A percentile compares a stretch with the other conserved stretches of the same genome.
Conservation (phyloP, 78 protist species). For the Capsaspora owczarzaki region DNA sequence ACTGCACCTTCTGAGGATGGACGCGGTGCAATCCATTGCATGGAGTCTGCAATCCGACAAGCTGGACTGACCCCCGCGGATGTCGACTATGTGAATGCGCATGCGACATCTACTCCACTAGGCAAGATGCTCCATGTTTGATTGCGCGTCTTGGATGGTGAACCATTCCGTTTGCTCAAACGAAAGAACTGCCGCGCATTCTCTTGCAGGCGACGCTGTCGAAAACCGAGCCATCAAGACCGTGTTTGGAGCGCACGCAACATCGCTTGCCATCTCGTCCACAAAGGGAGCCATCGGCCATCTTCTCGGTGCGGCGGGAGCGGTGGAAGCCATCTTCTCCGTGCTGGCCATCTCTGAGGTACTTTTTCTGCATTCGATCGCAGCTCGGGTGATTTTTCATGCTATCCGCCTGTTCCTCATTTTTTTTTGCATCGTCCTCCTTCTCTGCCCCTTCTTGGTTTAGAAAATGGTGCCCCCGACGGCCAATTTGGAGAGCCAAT, state of each 20-base stretch:
- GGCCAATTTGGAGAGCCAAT: slow-evolving; percentile 29
- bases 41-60: slow-evolving; percentile 51
- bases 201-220: slow-evolving; percentile 47
- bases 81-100: slow-evolving; percentile 86
- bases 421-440: not conserved
- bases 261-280: slow-evolving; percentile 22
- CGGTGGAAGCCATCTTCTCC: slow-evolving; percentile 80
- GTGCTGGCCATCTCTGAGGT: slow-evolving; percentile 28
- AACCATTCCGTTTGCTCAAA: too few relatives aligned
- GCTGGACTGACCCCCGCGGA: slow-evolving; percentile 9
- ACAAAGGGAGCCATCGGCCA: slow-evolving; percentile 88
- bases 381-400: not conserved
- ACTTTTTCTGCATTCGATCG: not conserved
- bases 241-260: slow-evolving; percentile 3
- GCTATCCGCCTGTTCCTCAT: not conserved
- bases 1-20: slow-evolving; percentile 71
- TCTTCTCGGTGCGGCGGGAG: slow-evolving; percentile 95
- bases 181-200: too few relatives aligned
- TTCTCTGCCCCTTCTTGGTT: not conserved
- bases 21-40: slow-evolving; percentile 59
- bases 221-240: slow-evolving; percentile 58
- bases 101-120: slow-evolving; percentile 93
- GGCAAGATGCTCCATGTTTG: not conserved
- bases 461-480: slow-evolving; percentile 43
- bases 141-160: too few relatives aligned